These are phyloP conservation scores for Arachnomyces sp. DNA, from an alignment of 2,329 filamentous ascomycete genomes.

Conservation along the genomic window DNA sequence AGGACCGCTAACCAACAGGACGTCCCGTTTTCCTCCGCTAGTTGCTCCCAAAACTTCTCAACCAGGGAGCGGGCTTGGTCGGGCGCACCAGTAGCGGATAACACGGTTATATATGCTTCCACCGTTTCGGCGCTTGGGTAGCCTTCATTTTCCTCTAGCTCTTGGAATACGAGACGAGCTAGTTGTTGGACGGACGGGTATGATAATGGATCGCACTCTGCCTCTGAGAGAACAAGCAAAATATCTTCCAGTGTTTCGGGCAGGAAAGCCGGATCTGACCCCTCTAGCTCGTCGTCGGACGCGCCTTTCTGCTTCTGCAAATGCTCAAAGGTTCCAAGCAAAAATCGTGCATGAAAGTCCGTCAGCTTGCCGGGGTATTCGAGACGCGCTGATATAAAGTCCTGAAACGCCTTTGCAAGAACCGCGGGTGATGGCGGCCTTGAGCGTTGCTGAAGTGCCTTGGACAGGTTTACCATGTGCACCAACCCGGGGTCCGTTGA, in stretches of 20 bases:
- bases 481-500: constrained; percentile 48
- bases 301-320: constrained; percentile 34
- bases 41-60: constrained; percentile 29
- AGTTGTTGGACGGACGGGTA: constrained; percentile 30
- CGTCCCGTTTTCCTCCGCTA: too few relatives aligned
- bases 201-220: constrained; percentile 28
- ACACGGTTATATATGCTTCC: constrained; percentile 39
- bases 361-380: constrained; percentile 47
- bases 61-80: constrained; percentile 45
- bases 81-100: constrained; percentile 49
- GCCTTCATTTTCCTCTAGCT: background rate
- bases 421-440: constrained; percentile 57
- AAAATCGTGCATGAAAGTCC: constrained; percentile 57
- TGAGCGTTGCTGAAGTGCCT: constrained; percentile 53
- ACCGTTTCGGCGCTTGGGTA: constrained; percentile 28
- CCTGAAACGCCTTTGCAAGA: constrained; percentile 55
- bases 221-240: constrained; percentile 30
- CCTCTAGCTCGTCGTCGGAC: constrained; percentile 16
- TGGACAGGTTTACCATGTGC: constrained; percentile 59
- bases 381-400: constrained; percentile 53
- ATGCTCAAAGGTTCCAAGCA: constrained; percentile 53
- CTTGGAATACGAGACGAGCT: constrained; percentile 29
- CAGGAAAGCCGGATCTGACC: constrained; percentile 30
- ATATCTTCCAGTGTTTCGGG: constrained; percentile 32
- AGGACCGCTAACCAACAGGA: constrained; percentile 45